Percentiles rank a stretch among this genome's conserved stretches.
Conservation (phyloP, 2,329 filamentous ascomycete genomes). For the Scedosporium minutisporum region DNA sequence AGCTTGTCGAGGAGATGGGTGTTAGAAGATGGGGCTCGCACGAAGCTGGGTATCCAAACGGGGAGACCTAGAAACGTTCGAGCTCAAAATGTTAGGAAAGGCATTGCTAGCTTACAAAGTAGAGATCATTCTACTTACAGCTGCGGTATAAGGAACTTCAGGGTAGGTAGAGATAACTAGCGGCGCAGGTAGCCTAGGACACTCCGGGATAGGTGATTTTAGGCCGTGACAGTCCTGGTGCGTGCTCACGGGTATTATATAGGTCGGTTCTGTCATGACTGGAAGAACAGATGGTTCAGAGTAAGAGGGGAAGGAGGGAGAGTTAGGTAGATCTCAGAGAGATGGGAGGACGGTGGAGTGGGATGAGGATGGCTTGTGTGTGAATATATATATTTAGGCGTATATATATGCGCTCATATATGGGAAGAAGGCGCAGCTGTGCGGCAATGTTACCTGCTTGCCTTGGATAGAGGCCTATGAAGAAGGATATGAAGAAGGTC, state of each 20-base stretch:
- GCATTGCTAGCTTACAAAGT: not conserved
- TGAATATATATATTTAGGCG: not conserved
- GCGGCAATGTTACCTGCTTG: not conserved
- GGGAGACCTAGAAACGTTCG: not conserved
- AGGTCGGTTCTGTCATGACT: slow-evolving; percentile 4
- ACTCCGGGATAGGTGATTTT: not conserved
- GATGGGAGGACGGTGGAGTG: not conserved
- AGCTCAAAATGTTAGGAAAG: not conserved
- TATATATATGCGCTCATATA: not conserved
- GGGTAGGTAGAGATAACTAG: not conserved
- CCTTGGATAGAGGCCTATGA: not conserved
- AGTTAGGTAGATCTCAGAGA: not conserved
- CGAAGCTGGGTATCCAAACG: not conserved
- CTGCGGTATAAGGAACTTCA: not conserved
- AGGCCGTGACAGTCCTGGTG: not conserved
- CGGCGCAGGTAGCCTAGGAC: not conserved
- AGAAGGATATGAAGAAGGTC: not conserved
- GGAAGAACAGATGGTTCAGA: not conserved
- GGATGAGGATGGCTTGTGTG: not conserved
- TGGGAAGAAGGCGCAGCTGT: not conserved
- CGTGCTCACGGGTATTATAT: not conserved
- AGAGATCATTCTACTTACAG: not conserved
- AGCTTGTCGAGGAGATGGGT: slow-evolving; percentile 38
- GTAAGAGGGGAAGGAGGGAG: not conserved
- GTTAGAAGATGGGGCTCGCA: slow-evolving; percentile 2